Evolutionary conservation across 2,329 filamentous ascomycete species (phyloP), one percentile per base, ranked within the genome.

Genomic region (Mycosphaerelloides madeirae): DNA sequence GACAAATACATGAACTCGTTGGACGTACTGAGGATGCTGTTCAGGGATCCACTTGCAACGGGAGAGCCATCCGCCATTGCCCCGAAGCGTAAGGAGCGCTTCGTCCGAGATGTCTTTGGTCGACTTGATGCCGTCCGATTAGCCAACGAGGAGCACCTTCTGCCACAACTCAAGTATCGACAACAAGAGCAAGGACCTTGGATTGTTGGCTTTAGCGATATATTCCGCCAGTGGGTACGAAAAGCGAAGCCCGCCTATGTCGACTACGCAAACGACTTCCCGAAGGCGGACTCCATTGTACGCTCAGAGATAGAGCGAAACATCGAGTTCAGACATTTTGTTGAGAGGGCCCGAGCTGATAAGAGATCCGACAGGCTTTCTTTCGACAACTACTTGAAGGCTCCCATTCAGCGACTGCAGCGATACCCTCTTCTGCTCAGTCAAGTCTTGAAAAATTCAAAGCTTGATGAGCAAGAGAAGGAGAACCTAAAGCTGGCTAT

Each of bases 181-280:
- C 93, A 98, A 65, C 86, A 93, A 60, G 93, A 97, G 63, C 91
- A 98, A 69, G 93, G 93, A 0, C 93, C 93, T 0, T 98, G 89
- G 82, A 84, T 98, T 46, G 76, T 80, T 11, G 93, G 93, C 3
- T 96, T 96, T 68, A 96, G 90, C 63, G 93, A 97, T 61, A 87
- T 98, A 38, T 97, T 98, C 73, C 78, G 93, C 46, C 93, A 98
- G 69, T 98, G 93, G 93, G 95, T 97, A 50, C 81, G 93, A 52
- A 97, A 96, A 66, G 93, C 93, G 25, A 88, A 84, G 65, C 73
- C 78, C 2, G 84, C 87, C 9, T 98, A 97, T 63, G 82, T 96
- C 49, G 89, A 95, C 46, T 98, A 97, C 65, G 91, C 91, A 31
- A 83, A 85, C 1, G 83, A 83, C 0, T 97, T 93, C 56, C 91